A percentile compares a stretch with the other conserved stretches of the same genome.
Evolutionary conservation across 495 filamentous ascomycete species (phyloP).

Genomic region (Hyaloscypha bicolor): DNA sequence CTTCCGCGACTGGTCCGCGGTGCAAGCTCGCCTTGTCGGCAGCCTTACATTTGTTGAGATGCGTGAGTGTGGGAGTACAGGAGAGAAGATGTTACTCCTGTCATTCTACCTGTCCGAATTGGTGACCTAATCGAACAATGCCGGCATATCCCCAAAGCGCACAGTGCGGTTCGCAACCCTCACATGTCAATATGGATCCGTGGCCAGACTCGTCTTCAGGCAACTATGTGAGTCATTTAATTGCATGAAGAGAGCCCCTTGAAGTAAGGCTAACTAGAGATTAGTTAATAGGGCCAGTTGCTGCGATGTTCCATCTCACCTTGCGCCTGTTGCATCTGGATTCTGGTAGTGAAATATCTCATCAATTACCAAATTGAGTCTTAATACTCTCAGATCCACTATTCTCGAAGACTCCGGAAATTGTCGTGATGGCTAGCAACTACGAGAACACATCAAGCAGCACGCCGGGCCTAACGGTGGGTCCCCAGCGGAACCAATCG

Average conservation of each 20-base stretch:
- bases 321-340: neutral
- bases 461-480: conserved; percentile 27
- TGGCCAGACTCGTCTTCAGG: neutral
- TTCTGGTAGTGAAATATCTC: neutral
- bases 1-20: neutral
- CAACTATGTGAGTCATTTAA: neutral
- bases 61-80: neutral
- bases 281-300: neutral
- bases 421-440: neutral
- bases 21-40: neutral
- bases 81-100: neutral
- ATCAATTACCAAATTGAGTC: neutral
- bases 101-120: neutral
- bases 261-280: neutral
- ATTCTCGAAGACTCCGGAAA: neutral
- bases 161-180: neutral
- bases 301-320: neutral
- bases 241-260: neutral
- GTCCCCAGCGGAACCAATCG: conserved; percentile 28
- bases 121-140: neutral
- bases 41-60: neutral
- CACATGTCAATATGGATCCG: neutral
- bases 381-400: neutral
- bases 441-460: conserved; percentile 31
- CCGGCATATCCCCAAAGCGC: neutral